phyloP scores from a whole-genome alignment of 148 eudicot species.

The Rhododendron griersonianum region DNA sequence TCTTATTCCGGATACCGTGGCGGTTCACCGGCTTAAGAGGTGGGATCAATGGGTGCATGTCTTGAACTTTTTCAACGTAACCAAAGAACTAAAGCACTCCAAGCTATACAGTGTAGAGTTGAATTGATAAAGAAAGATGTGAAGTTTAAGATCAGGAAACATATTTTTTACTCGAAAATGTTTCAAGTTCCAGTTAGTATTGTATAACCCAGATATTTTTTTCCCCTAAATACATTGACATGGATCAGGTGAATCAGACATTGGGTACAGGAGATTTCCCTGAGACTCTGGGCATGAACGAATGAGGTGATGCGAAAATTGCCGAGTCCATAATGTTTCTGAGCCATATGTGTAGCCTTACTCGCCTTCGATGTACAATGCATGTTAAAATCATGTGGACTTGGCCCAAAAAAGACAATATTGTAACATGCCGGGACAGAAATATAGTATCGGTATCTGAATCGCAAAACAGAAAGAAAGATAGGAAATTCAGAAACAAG shows the following conservation, averaged over 20 bases:
- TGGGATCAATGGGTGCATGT: constrained; percentile 56
- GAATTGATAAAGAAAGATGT: not conserved
- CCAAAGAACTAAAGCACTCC: constrained; percentile 29
- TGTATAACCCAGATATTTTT: not conserved
- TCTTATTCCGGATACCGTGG: constrained; percentile 45
- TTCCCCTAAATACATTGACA: not conserved
- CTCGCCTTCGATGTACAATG: too few species aligned
- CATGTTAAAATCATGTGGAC: too few species aligned
- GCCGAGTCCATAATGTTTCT: too few species aligned
- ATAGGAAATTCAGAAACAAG: too few species aligned
- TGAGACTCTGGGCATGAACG: too few species aligned
- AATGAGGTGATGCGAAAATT: too few species aligned
- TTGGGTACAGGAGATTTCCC: not conserved
- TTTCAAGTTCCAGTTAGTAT: not conserved
- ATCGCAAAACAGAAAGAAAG: too few species aligned
- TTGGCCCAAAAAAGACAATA: too few species aligned
- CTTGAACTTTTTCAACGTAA: constrained; percentile 44
- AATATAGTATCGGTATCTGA: too few species aligned
- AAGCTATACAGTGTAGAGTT: constrained; percentile 23
- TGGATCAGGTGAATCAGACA: not conserved
- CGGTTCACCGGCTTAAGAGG: constrained; percentile 50
- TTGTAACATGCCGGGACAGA: too few species aligned
- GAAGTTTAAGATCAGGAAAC: not conserved
- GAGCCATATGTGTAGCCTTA: too few species aligned
- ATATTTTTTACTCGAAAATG: not conserved